Percentiles rank a stretch among this genome's conserved stretches.
Conservation (phyloP, 1,139 yeast genomes). For the Taiozyma sp. region DNA sequence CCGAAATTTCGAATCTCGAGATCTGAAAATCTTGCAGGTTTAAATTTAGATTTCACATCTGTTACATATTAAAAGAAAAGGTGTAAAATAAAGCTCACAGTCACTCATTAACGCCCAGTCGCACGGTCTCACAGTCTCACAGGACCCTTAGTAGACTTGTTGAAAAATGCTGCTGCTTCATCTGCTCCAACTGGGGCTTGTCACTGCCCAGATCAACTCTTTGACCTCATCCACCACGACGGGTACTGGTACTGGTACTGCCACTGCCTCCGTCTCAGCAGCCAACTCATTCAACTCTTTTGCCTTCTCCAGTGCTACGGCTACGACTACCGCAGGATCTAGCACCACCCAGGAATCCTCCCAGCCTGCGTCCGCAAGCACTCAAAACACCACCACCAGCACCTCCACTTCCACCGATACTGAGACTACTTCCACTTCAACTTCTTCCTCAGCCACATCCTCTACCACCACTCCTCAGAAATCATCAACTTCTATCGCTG, state of each 20-base stretch:
- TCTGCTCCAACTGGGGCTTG: neutral
- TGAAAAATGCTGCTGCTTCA: neutral
- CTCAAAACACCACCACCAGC: neutral
- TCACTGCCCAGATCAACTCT: neutral
- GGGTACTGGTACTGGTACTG: neutral
- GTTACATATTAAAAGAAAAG: neutral
- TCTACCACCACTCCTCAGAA: conserved; percentile 7
- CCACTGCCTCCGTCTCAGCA: neutral
- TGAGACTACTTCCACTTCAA: conserved; percentile 9
- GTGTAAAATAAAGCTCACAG: too few species aligned
- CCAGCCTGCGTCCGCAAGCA: neutral
- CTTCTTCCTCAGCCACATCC: conserved; percentile 11
- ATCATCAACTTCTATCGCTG: conserved; percentile 7
- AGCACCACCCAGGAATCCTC: neutral
- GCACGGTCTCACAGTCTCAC: too few species aligned
- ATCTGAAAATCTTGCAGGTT: neutral
- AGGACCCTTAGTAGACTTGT: too few species aligned
- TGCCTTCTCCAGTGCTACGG: neutral
- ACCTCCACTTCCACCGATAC: neutral
- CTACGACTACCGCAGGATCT: neutral
- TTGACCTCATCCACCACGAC: neutral
- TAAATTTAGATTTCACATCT: too few species aligned
- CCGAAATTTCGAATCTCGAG: neutral
- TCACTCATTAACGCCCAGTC: too few species aligned
- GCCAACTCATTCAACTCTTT: neutral